Conservation (phyloP, 1,284 basidiomycete species). For the Ceratobasidium sp. region DNA sequence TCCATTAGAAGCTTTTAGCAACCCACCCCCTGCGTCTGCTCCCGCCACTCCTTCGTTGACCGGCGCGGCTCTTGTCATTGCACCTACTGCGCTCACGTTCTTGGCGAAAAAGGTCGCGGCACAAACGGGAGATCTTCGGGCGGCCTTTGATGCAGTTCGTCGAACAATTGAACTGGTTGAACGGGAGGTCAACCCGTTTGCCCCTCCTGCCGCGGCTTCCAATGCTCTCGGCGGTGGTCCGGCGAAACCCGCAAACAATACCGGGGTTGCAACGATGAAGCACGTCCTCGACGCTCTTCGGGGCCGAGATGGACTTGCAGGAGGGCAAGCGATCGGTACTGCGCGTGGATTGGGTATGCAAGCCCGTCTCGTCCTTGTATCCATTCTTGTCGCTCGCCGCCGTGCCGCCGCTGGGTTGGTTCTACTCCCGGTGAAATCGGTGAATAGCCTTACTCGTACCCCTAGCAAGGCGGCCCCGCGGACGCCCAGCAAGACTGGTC, state of each 20-base stretch:
- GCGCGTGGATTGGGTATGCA: conserved; percentile 76
- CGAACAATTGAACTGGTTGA: conserved; percentile 78
- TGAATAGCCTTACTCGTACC: conserved; percentile 19
- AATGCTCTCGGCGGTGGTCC: conserved; percentile 24
- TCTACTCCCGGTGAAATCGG: conserved; percentile 56
- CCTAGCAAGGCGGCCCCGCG: conserved; percentile 54
- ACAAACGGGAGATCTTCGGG: conserved; percentile 82
- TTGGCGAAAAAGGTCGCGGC: conserved; percentile 82
- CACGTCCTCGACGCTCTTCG: conserved; percentile 56
- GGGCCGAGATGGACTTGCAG: conserved; percentile 52
- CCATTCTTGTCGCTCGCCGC: conserved; percentile 72
- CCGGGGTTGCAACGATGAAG: conserved; percentile 60
- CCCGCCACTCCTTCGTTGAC: conserved; percentile 3
- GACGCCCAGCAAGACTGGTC: conserved; percentile 57
- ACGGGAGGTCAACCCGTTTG: conserved; percentile 44
- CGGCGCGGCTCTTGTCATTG: conserved; percentile 68
- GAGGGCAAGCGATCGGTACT: conserved; percentile 55
- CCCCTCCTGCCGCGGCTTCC: conserved; percentile 4
- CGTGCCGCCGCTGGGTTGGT: conserved; percentile 69
- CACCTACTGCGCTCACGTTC: conserved; percentile 71
- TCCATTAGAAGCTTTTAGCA: conserved; percentile 56
- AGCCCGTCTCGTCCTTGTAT: conserved; percentile 74
- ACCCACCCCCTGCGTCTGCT: conserved; percentile 40
- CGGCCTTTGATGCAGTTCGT: conserved; percentile 79
- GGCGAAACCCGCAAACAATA: conserved; percentile 49